Percentiles rank a stretch among this genome's conserved stretches.
Evolutionary conservation across 257 asterid genomes (phyloP).

Genomic region (Solanum bulbocastanum): DNA sequence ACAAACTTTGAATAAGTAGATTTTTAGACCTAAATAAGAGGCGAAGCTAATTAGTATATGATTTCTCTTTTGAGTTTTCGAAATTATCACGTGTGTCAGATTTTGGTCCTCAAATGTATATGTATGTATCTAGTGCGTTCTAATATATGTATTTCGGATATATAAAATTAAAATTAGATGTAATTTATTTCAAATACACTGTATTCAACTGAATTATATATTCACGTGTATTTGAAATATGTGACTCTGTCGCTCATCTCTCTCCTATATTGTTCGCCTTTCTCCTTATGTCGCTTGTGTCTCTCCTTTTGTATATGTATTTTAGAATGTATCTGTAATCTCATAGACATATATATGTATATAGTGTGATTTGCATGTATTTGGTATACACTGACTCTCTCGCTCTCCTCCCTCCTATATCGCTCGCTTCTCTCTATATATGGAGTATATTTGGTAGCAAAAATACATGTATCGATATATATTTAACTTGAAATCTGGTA

Average conservation of each 20-base stretch:
- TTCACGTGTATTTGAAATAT: too few species aligned
- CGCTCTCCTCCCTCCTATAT: not conserved
- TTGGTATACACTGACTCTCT: not conserved
- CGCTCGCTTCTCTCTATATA: not conserved
- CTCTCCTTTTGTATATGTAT: not conserved
- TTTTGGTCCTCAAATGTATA: not conserved
- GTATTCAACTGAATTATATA: not conserved
- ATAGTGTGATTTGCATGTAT: not conserved
- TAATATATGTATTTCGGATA: too few species aligned
- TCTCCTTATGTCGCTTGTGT: not conserved
- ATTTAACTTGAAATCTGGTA: not conserved
- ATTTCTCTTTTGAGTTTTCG: not conserved
- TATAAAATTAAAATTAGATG: too few species aligned
- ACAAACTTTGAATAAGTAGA: not conserved
- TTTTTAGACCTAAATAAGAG: not conserved
- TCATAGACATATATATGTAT: not conserved
- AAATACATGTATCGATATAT: not conserved
- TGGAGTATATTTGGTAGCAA: not conserved
- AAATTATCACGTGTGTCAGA: too few species aligned
- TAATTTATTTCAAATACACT: too few species aligned
- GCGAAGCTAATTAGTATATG: not conserved
- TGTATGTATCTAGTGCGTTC: too few species aligned
- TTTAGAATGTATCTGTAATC: too few species aligned
- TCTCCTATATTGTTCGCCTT: not conserved
- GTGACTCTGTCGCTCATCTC: not conserved